Base-by-base conservation (phyloP, 192 early-diverging fungal genomes). In the Backusella tuberculispora region DNA sequence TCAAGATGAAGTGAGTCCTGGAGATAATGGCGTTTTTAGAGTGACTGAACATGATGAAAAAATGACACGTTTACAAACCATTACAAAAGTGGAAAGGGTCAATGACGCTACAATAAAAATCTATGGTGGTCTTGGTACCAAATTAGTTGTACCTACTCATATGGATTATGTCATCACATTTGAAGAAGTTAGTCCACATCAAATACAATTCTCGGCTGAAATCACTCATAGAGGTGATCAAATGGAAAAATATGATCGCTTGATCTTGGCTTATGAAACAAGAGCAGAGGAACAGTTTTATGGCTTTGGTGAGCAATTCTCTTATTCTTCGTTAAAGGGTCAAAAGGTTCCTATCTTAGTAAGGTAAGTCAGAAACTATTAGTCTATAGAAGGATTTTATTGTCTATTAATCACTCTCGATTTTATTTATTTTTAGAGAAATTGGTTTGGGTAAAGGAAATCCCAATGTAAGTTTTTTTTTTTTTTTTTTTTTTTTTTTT, bases 261-360 rank as follows among this genome's bases (percentile, higher is more conserved):
- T 75, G 4, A 72, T 83, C 2, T 40, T 83, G 26, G 74, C 76
- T 0, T 74, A 60, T 21, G 69, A n/a, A 13, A 74, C 73, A 12
- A 42, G 65, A 21, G 60, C 29, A 12, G 81, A 75, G 5, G 82
- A 83, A 75, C 48, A 79, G 3, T 75, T 83, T 63, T 83, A 82
- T 76, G 82, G 82, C 0, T 83, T 83, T 76, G 82, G 82, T 41
- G 76, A 83, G 60, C 82, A 83, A 38, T 76, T 75, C 26, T 45
- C 44, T 19, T 74, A 56, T 56, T 60, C 56, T 17, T 69, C 68
- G 38, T 29, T 76, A 14, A 83, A 83, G 63, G 82, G 82, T 13
- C 64, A 82, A 43, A 82, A 82, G 46, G 60, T 83, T 13, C 80
- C 82, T 37, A 76, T 83, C 42, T 69, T 78, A 26, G 72, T 78